Evolutionary conservation across 441 rosid species (phyloP), one percentile per base, ranked within the genome.

Genomic region (Rhodomyrtus psidioides): DNA sequence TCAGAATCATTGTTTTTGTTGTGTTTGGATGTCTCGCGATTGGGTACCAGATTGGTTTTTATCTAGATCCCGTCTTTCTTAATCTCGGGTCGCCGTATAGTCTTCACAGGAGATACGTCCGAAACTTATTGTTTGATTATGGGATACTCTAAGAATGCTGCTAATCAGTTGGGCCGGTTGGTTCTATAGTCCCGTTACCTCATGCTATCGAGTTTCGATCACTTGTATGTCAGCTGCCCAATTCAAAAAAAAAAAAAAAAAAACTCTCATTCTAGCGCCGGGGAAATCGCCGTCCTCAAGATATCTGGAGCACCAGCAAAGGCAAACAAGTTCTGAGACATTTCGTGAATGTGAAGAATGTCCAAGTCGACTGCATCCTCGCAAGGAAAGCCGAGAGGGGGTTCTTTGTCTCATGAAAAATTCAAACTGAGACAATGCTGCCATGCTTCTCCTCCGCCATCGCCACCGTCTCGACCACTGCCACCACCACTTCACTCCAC

Each of bases 61-160:
- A 0, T 12, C 42, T 60, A 7, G 0, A 15, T 2, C 23, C 23
- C 21, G 1, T 27, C 2, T 0, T 0, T 21, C 8, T 1, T 21
- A 2, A 0, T 23, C 7, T 6, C 0, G 0, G 21, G 39, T 0
- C 0, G 39, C 10, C 0, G 2, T 0, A 0, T 15, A 0, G 1
- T 21, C 0, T 12, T 60, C 17, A 7, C 0, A 1, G 1, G 28
- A 60, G 42, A 15, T 16, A 28, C 19, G 21, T 60, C 74, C 1
- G 23, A 62, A 34, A 34, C 51, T 46, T 46, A 46, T 46, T 46
- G 51, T 46, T 46, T 46, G 51, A 46, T 46, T 10, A 9, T 46
- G 51, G 51, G 51, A 46, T 46, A 46, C 51, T 9, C 51, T 46
- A 46, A 46, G 51, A 46, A 46, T 46, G 51, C 51, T 46, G 12